These are phyloP conservation scores for Panicum miliaceum DNA, from an alignment of 176 grass and related monocot species.

Conservation along the genomic window DNA sequence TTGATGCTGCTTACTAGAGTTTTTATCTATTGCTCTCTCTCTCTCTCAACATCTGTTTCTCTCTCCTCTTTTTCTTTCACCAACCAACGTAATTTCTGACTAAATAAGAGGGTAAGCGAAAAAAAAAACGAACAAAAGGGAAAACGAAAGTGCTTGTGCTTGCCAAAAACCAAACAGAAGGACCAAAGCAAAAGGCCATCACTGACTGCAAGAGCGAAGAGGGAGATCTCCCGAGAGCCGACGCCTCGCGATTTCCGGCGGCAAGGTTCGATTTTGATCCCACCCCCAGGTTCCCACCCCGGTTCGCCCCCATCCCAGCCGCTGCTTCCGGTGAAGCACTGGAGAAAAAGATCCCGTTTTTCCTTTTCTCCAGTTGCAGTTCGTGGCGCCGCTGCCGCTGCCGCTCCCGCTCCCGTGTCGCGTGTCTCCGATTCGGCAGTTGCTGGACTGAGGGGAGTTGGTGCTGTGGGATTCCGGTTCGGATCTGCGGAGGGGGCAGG, in stretches of 20 bases:
- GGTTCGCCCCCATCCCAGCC: not conserved
- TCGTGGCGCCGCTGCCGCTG: constrained; percentile 25
- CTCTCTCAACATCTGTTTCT: not conserved
- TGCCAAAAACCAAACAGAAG: constrained; percentile 41
- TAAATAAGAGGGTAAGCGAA: not conserved
- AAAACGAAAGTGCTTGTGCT: constrained; percentile 33
- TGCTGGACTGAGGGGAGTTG: constrained; percentile 11
- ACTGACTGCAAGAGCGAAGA: constrained; percentile 3
- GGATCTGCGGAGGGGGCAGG: constrained; percentile 35
- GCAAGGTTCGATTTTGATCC: constrained; percentile 69
- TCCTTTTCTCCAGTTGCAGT: constrained; percentile 27
- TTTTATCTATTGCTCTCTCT: not conserved
- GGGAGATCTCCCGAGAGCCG: constrained; percentile 47
- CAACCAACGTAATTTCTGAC: constrained; percentile 31
- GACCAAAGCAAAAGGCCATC: constrained; percentile 47
- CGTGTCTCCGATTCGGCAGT: constrained; percentile 27
- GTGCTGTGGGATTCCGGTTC: not conserved
- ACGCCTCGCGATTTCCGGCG: constrained; percentile 50
- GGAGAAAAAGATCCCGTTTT: constrained; percentile 39
- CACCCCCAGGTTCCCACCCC: constrained; percentile 16
- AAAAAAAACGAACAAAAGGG: not conserved
- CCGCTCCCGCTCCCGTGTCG: constrained; percentile 3
- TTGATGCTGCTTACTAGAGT: not conserved
- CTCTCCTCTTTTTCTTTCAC: constrained; percentile 17
- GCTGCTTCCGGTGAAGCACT: constrained; percentile 3